Evolutionary conservation across 306 rosid genomes (phyloP), one percentile per base, ranked within the genome.

Genomic region (Styphnolobium japonicum): DNA sequence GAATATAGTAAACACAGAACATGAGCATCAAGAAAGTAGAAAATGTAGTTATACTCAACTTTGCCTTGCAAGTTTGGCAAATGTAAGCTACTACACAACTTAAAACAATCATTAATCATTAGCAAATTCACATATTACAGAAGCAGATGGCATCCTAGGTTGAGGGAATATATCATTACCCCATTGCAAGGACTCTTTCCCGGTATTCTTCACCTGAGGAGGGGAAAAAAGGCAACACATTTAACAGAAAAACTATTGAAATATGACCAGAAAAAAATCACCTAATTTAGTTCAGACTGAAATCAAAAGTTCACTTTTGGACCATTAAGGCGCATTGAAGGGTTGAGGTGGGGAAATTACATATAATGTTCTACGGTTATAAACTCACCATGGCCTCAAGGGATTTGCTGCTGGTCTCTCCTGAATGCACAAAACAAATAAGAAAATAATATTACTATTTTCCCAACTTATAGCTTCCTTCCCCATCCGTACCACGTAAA

Each of bases 131-230:
- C 58, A 70, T 23, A 15, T 21, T 5, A 60, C 40, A 65, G 7
- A 48, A 18, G 34, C 21, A 76, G 48, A 21, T 15, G 29, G 29
- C 63, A 34, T 63, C 40, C 10, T 65, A 49, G 65, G 36, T 19
- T 29, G 45, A 79, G 22, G 49, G 49, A 36, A 45, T 21, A 52
- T 21, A 43, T 29, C 52, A 89, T 77, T 60, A 92, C 97, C 98
- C 97, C 98, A 92, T 73, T 94, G 97, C 48, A 94, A 65, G 53
- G 98, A 86, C 79, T 95, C 98, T 74, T 87, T 91, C 56, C 98
- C 98, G 0, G 92, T 84, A 46, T 62, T 83, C 73, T 82, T 87
- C 88, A 94, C 98, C 98, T 94, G 89, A 57, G 40, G 19, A 67
- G 5, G 49, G n/a, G 63, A 19, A 61, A 39, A 31, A 53, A 33